Base-by-base conservation (phyloP, 1,284 basidiomycete species). In the Ceratobasidium sp. region DNA sequence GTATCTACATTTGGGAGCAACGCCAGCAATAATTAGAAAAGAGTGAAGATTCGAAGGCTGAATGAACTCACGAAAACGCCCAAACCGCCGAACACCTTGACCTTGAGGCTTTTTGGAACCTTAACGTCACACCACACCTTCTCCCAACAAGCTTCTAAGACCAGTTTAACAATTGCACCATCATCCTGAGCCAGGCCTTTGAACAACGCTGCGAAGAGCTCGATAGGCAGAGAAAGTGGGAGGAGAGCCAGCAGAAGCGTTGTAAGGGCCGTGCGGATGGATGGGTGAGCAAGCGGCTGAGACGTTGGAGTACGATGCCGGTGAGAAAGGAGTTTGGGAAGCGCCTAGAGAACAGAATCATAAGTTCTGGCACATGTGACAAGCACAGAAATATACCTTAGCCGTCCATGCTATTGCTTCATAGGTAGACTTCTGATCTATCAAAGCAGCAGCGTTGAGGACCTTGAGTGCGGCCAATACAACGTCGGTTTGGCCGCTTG, bases 401-500 rank as follows among this genome's bases (percentile, higher is more conserved):
- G 85, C 83, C 67, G 92, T 91, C 92, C 93, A 94, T 6, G 87
- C 85, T 78, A 93, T 91, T 0, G 82, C 82, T 66, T 93, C 91
- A 32, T 89, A 79, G 11, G 66, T 69, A 18, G 21, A 11, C 14
- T 54, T 50, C 21, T 57, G 66, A 43, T 69, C 66, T 18, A 69
- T 58, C 26, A 26, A 7, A 14, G 90, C 88, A 75, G 93, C 83
- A 0, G 82, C 80, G 73, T 87, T 84, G 77, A 87, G 87, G 11
- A 93, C 78, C 76, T 89, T 91, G 74, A 94, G 79, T 0, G 89
- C 85, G 0, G 86, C 84, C 2, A 93, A 82, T 30, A 89, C 85
- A 14, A 89, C 81, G 57, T 92, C 91, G 28, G 86, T 87, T 69
- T 89, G 84, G 3, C 84, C 81, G 5, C 88, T 86, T 13, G 84